Conservation (phyloP, 2,329 filamentous ascomycete species). For the Penicillium sp. region DNA sequence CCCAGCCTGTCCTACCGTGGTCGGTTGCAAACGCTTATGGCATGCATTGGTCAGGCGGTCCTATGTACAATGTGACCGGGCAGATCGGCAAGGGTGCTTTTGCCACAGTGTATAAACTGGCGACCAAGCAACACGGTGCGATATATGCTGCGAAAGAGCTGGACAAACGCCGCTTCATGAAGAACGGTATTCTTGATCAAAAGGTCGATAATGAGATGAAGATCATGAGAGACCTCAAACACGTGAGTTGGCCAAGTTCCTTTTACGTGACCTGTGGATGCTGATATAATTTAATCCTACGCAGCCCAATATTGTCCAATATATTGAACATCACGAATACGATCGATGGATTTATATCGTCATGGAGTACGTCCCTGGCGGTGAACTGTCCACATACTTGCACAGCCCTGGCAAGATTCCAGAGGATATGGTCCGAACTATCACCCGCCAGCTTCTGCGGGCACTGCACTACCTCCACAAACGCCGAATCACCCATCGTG, state of each 20-base stretch:
- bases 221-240: conserved; percentile 83
- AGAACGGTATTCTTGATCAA: conserved; percentile 83
- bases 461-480: conserved; percentile 84
- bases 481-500: conserved; percentile 92
- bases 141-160: conserved; percentile 92
- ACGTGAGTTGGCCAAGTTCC: conserved; percentile 57
- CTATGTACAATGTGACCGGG: conserved; percentile 78
- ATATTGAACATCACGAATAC: conserved; percentile 84
- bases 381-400: conserved; percentile 78
- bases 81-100: conserved; percentile 92
- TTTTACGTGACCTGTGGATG: background rate
- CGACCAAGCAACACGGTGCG: conserved; percentile 77
- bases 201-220: conserved; percentile 97
- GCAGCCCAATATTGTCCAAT: conserved; percentile 84
- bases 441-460: conserved; percentile 69
- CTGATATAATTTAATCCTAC: background rate
- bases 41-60: conserved; percentile 79
- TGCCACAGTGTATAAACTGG: conserved; percentile 87
- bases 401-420: conserved; percentile 60
- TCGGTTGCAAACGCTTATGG: conserved; percentile 51
- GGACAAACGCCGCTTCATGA: conserved; percentile 89
- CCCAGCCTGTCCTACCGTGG: conserved; percentile 32
- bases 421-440: conserved; percentile 68
- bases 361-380: conserved; percentile 86
- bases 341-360: conserved; percentile 85